Base-by-base conservation (phyloP, 441 rosid species). In the Bocquillonia castaneifolia region DNA sequence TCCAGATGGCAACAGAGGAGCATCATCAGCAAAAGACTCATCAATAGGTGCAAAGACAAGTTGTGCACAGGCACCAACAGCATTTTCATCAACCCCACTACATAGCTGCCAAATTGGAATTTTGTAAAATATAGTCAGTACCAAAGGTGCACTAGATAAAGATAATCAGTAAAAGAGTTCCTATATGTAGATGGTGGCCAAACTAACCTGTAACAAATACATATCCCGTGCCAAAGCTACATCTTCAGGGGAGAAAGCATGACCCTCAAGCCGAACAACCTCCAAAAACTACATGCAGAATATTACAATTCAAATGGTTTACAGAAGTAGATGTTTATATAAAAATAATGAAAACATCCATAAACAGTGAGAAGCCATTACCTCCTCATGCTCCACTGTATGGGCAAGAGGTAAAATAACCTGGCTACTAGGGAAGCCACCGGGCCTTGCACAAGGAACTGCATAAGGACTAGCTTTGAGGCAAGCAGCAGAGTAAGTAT, bases 1-100 rank as follows among this genome's bases (percentile, higher is more conserved):
- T 10, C 98, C 98, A 67, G 93, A 92, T 45, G 98, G 89, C 64
- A 92, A 80, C 59, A 92, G 73, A 66, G 93, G 96, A 70, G 96
- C 96, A 76, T 90, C 95, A 79, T 92, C 95, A 31, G 96, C 93
- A 67, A 92, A 92, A 28, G 98, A 88, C 72, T 90, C 95, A 50
- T 92, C 96, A 10, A 92, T 88, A 55, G 96, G 95, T 26, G 96
- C 96, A 81, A 87, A 92, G 47, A 92, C 95, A 69, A 92, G 98
- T 72, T 92, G 96, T 26, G 98, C 95, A 81, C 93, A 90, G 58
- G 92, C 84, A 63, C 92, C 93, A 66, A 90, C 80, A 72, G 84
- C 89, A 79, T 80, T 92, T 81, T 92, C 98, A 80, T 90, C 96
- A 73, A 86, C 81, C 59, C 98, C 97, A 23, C 87, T 80, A 78